Conservation (phyloP, 1,139 yeast genomes). For the Suhomyces bokatorum region DNA sequence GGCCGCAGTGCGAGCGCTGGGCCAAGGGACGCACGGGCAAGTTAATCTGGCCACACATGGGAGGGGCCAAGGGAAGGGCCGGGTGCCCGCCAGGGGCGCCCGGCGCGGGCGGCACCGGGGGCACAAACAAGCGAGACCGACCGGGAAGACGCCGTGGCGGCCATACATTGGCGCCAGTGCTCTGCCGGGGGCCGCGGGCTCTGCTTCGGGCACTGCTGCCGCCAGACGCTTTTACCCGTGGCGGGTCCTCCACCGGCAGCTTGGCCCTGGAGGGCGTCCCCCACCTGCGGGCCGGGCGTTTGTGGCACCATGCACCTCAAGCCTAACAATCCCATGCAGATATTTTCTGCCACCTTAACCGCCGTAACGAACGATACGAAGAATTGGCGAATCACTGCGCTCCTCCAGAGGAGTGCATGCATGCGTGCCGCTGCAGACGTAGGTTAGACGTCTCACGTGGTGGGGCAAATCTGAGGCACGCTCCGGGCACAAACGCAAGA, state of each 20-base stretch:
- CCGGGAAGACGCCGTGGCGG: too few relatives aligned
- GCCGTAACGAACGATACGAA: slow-evolving; percentile 8
- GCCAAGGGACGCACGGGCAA: neutral
- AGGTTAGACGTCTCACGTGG: neutral
- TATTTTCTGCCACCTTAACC: neutral
- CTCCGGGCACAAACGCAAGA: too few relatives aligned
- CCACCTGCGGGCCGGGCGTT: neutral
- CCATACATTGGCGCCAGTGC: too few relatives aligned
- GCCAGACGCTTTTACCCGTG: neutral
- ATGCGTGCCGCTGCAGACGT: neutral
- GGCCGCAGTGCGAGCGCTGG: neutral
- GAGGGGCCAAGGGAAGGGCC: too few relatives aligned
- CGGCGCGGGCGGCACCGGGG: too few relatives aligned
- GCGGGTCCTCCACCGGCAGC: too few relatives aligned
- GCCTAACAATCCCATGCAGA: slow-evolving; percentile 4
- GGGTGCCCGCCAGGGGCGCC: too few relatives aligned
- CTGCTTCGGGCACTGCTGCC: neutral
- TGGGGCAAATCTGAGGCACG: neutral
- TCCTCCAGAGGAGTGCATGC: neutral
- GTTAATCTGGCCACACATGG: neutral
- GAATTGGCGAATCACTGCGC: slow-evolving; percentile 5
- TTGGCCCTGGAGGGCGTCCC: too few relatives aligned
- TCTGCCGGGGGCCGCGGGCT: neutral
- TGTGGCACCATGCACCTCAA: slow-evolving; percentile 2
- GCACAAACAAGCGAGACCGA: too few relatives aligned